Evolutionary conservation across 2,329 filamentous ascomycete species (phyloP).

Genomic region (Didymella keratinophila): DNA sequence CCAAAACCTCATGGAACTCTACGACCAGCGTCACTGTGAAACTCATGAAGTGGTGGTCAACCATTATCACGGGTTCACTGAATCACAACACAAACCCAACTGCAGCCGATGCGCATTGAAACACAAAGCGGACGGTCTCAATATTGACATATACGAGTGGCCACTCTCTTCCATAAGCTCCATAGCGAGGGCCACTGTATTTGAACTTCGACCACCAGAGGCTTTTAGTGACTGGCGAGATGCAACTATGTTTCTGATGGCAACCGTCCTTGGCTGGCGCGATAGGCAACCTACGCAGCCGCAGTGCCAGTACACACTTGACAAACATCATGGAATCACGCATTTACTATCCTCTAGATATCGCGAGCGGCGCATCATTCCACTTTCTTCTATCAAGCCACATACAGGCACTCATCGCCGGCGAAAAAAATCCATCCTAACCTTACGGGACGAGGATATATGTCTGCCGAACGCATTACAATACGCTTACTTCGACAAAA

Average conservation of each 20-base stretch:
- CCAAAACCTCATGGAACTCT: too few species aligned
- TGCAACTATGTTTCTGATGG: constrained; percentile 53
- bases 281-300: too few species aligned
- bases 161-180: constrained; percentile 55
- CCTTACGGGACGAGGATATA: constrained; percentile 46
- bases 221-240: constrained; percentile 61
- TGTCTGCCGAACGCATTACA: constrained; percentile 58
- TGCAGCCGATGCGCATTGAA: too few species aligned
- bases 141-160: constrained; percentile 64
- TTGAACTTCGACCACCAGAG: constrained; percentile 59
- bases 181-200: constrained; percentile 57
- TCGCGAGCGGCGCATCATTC: constrained; percentile 32
- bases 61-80: too few species aligned
- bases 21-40: too few species aligned
- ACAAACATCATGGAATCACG: too few species aligned
- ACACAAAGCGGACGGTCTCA: constrained; percentile 49
- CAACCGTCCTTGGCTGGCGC: constrained; percentile 47
- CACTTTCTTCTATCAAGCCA: constrained; percentile 51
- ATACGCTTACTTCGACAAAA: constrained; percentile 46
- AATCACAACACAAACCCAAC: too few species aligned
- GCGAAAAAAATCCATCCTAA: constrained; percentile 30
- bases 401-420: constrained; percentile 49
- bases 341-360: too few species aligned
- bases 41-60: too few species aligned
- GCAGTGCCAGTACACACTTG: too few species aligned